Base-by-base conservation (phyloP, 1,284 basidiomycete species). In the Ganoderma boninense region DNA sequence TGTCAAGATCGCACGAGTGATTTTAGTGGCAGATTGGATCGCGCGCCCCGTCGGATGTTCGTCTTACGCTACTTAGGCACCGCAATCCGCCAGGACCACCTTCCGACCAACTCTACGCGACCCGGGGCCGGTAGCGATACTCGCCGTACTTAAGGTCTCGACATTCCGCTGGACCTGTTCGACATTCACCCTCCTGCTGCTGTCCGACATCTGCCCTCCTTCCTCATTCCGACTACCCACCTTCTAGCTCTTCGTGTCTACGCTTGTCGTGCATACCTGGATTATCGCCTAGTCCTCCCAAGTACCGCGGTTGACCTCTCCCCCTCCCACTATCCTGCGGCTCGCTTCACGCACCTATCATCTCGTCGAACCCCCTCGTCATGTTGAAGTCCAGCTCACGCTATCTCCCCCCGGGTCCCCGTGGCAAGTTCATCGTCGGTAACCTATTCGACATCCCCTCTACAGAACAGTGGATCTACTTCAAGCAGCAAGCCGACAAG, bases 381-480 rank as follows among this genome's bases (percentile, higher is more conserved):
- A 54, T 49, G 11, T 63, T 73, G 16, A 59, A 59, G 44, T 70
- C 67, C 1, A 56, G 46, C 65, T 66, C 60, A 13, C 71, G 65
- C 52, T 64, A 69, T 42, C 72, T 72, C 43, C 74, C 74, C 32
- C 74, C 74, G 8, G 69, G 74, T 40, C 74, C 72, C 3, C 69
- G 63, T 11, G 72, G 74, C 32, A 69, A 64, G 7, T 69, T 68
- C 56, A 61, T 75, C 67, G 35, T 75, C 66, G 72, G 74, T 13
- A 70, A 72, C 66, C 71, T 73, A 26, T 65, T 52, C 43, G 65
- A 74, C 42, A 75, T 75, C 46, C 74, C 72, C 23, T 68, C 46
- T 52, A 63, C 62, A 2, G 69, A 73, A 29, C 74, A 74, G 62
- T 76, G 73, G 74, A 65, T 68, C 18, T 76, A 64, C 63, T 74